phyloP scores from a whole-genome alignment of 306 rosid species.

The Cercis canadensis region DNA sequence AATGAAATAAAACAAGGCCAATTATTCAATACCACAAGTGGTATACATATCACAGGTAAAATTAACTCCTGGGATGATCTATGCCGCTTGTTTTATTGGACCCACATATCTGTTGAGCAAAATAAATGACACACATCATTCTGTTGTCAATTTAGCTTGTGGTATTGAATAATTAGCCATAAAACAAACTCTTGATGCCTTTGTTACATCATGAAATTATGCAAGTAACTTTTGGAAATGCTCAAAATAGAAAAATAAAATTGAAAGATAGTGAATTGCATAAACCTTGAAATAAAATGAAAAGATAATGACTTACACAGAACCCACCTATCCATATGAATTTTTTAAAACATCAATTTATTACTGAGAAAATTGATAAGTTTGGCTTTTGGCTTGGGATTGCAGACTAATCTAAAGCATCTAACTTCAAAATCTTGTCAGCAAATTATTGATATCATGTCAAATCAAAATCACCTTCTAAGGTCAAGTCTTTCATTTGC shows the following conservation, averaged over 20 bases:
- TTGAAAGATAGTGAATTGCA: no score
- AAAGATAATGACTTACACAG: slow-evolving; percentile 4
- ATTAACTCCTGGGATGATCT: no score
- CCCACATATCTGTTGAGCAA: no score
- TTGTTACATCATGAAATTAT: slow-evolving; percentile 15
- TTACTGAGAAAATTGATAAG: slow-evolving; percentile 8
- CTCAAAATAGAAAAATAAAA: slow-evolving; percentile 20
- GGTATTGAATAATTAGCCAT: not conserved
- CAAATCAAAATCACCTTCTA: slow-evolving; percentile 2
- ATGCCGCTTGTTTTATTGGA: no score
- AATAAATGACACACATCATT: no score
- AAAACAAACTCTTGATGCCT: not conserved
- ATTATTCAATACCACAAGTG: no score
- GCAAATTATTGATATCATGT: not conserved
- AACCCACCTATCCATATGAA: slow-evolving; percentile 28
- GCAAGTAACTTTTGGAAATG: slow-evolving; percentile 29
- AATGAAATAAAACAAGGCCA: no score
- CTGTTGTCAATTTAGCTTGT: no score
- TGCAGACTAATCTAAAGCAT: not conserved
- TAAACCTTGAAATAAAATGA: not conserved
- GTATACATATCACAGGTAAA: no score
- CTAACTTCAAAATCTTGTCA: not conserved
- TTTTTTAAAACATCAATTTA: slow-evolving; percentile 28
- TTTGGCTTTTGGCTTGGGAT: not conserved
- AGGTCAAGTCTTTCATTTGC: no score